phyloP scores from a whole-genome alignment of 2,329 filamentous ascomycete species.

The Leptographium radiaticola region DNA sequence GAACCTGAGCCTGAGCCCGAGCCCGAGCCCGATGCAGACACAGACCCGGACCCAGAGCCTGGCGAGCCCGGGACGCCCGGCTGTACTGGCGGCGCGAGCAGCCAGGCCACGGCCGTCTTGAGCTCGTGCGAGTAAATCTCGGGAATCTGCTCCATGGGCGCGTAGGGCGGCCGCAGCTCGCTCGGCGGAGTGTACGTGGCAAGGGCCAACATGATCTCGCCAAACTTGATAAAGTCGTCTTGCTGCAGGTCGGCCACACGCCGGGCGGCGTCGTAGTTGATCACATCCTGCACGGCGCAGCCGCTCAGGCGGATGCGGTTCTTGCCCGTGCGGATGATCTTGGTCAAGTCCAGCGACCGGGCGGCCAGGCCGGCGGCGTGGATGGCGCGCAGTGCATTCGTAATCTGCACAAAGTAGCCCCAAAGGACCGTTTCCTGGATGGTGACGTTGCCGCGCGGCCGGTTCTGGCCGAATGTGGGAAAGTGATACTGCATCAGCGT shows the following conservation, averaged over 20 bases:
- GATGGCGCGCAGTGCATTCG: slow-evolving; percentile 75
- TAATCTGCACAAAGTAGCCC: slow-evolving; percentile 86
- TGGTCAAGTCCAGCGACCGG: slow-evolving; percentile 72
- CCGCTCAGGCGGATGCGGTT: slow-evolving; percentile 80
- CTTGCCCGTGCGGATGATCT: slow-evolving; percentile 81
- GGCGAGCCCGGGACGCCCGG: too few relatives aligned
- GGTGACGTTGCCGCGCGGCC: slow-evolving; percentile 24
- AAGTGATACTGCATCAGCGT: slow-evolving; percentile 79
- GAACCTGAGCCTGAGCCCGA: too few relatives aligned
- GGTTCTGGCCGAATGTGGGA: slow-evolving; percentile 27
- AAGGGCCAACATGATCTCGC: slow-evolving; percentile 70
- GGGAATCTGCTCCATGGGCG: slow-evolving; percentile 59
- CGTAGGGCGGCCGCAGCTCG: slow-evolving; percentile 37
- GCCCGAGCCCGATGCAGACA: too few relatives aligned
- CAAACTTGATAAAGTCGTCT: slow-evolving; percentile 76
- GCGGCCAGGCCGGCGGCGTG: slow-evolving; percentile 73
- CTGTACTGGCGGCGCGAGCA: slow-evolving; percentile 63
- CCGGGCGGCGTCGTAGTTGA: slow-evolving; percentile 62
- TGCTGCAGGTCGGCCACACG: slow-evolving; percentile 67
- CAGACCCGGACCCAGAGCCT: too few relatives aligned
- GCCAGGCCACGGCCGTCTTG: slow-evolving; percentile 68
- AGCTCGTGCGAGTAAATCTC: slow-evolving; percentile 67
- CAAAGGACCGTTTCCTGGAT: slow-evolving; percentile 68
- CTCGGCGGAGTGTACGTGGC: slow-evolving; percentile 51
- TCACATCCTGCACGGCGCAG: slow-evolving; percentile 80